Evolutionary conservation across 176 grass and related monocot genomes (phyloP), one percentile per base, ranked within the genome.

Genomic region (Oryza australiensis): DNA sequence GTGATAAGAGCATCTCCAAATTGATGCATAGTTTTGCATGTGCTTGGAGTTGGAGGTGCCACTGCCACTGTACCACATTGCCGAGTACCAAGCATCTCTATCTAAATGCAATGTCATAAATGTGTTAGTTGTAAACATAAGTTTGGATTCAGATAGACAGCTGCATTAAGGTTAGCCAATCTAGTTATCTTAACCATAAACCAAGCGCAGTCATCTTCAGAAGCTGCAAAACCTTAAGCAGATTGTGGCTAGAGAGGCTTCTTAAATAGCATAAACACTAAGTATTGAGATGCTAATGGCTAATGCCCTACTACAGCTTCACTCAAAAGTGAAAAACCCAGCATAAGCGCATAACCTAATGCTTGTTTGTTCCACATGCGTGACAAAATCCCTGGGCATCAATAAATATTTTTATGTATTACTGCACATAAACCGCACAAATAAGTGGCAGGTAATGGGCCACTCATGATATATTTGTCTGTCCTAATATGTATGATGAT

Each of bases 1-100:
- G 42, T 33, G 64, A n/a, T 5, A 70, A 42, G 20, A 82, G 59
- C 40, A 85, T 67, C 57, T 78, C 28, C 59, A 73, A 73, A 68
- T 16, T 62, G 37, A 66, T 80, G 27, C 27, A 30, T 33, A 23
- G 33, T 46, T 75, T 45, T 51, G 57, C 7, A 28, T 26, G 20
- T n/a, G 46, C 30, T 42, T 66, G 42, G 10, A 7, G 5, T 42
- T 66, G 42, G 10, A 7, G 5, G 60, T 63, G 63, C 1, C 30
- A 15, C 20, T 64, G 29, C 7, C 23, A 13, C 35, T 40, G 34
- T 70, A 20, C 26, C 26, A 75, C 62, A 80, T 55, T 12, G 23
- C 8, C 43, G 30, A 57, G 12, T 63, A 68, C 24, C 9, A 78
- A 62, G 43, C 41, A 78, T 7, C 24, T 3, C 32, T 43, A 7